Base-by-base conservation (phyloP, 345 rosid genomes). In the Firmiana major region DNA sequence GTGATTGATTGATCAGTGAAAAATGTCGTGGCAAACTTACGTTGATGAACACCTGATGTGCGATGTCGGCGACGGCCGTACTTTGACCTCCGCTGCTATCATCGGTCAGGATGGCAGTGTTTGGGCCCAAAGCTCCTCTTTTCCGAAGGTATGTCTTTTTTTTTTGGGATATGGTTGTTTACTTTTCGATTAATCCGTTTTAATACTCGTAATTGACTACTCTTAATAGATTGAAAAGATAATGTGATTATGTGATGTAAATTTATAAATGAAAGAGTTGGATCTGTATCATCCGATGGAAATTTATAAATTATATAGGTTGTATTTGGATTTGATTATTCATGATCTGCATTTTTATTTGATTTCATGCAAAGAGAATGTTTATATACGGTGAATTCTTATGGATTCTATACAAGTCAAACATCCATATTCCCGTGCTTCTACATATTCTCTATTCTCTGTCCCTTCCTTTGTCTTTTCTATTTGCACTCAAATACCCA, bases 11-110 rank as follows among this genome's bases (percentile, higher is more conserved):
- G 85, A 80, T 5, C 79, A 76, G 24, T 16, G 24, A 88, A 80
- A 7, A 80, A 92, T 92, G 97, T 92, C 93, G 86, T 90, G 97
- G 97, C 92, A 92, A 82, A 78, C 91, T 22, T 92, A 90, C 81
- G 91, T 90, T 4, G 97, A 92, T 38, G 97, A 90, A 0, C 94
- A 92, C 78, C 87, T 92, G 77, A 92, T 92, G 97, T 86, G 93
- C 85, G 93, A 92, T 38, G 85, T 87, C 49, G 93, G 88, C 26
- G 87, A 87, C 10, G 83, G 83, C 77, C 34, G 11, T 46, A 87
- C 75, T 73, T 93, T 92, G 79, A 63, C 88, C 26, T 81, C 94
- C 58, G 90, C 94, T 19, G 97, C 97, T 59, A 88, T 92, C 83
- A 55, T 89, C 74, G 97, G 94, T 75, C 87, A 74, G 38, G 94